Percentiles rank a stretch among this genome's conserved stretches.
phyloP scores from a whole-genome alignment of 2,329 filamentous ascomycete genomes.

The Periconia macrospinosa region DNA sequence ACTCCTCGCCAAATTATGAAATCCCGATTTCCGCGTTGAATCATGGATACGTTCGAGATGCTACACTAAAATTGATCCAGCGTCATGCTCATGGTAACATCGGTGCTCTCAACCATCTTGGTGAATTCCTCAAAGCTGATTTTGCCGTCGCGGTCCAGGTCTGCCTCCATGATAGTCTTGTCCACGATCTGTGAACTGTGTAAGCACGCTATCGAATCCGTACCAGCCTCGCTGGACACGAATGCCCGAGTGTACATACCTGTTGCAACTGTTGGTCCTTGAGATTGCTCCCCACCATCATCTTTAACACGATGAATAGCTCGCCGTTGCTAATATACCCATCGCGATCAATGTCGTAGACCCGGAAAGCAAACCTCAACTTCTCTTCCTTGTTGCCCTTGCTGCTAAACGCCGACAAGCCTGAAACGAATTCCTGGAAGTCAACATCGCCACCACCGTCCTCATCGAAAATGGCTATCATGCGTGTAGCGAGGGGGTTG shows the following conservation, averaged over 20 bases:
- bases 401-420: slow-evolving; percentile 91
- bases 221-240: neutral
- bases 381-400: slow-evolving; percentile 99
- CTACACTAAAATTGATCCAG: slow-evolving; percentile 54
- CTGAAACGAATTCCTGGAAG: slow-evolving; percentile 97
- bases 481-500: slow-evolving; percentile 94
- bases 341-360: slow-evolving; percentile 98
- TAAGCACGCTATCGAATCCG: slow-evolving; percentile 11
- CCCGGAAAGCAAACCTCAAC: slow-evolving; percentile 95
- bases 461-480: slow-evolving; percentile 99
- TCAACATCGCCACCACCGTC: slow-evolving; percentile 97
- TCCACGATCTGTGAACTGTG: slow-evolving; percentile 76
- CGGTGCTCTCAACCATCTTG: slow-evolving; percentile 97
- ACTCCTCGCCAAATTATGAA: slow-evolving; percentile 37
- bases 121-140: slow-evolving; percentile 99
- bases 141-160: slow-evolving; percentile 92
- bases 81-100: slow-evolving; percentile 70
- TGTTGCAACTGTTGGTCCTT: slow-evolving; percentile 99
- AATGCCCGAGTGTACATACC: slow-evolving; percentile 33
- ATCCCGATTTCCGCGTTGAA: slow-evolving; percentile 14
- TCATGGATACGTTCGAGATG: slow-evolving; percentile 11
- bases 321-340: slow-evolving; percentile 99
- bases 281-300: slow-evolving; percentile 99
- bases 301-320: slow-evolving; percentile 98
- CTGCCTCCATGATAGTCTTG: slow-evolving; percentile 99